These are phyloP conservation scores for Didymella glomerata DNA, from an alignment of 2,329 filamentous ascomycete species.

Conservation along the genomic window DNA sequence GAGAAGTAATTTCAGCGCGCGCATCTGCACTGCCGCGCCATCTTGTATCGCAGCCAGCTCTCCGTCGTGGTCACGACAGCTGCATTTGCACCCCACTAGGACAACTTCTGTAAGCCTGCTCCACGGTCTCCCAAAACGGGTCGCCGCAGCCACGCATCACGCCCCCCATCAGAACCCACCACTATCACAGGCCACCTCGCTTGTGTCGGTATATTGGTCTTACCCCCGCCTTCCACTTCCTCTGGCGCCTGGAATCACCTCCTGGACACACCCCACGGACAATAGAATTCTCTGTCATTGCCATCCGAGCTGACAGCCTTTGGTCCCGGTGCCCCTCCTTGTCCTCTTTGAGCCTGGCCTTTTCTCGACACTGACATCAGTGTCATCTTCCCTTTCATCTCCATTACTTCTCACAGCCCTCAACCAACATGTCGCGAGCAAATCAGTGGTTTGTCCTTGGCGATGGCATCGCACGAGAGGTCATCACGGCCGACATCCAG, in stretches of 20 bases:
- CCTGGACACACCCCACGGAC: slow-evolving; percentile 27
- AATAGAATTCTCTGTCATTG: slow-evolving; percentile 34
- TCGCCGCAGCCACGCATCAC: slow-evolving; percentile 45
- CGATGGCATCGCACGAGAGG: slow-evolving; percentile 61
- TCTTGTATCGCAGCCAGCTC: slow-evolving; percentile 34
- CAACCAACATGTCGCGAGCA: slow-evolving; percentile 46
- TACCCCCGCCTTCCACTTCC: slow-evolving; percentile 43
- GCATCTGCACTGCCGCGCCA: slow-evolving; percentile 25
- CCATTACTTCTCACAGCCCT: slow-evolving; percentile 30
- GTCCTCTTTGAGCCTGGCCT: slow-evolving; percentile 46
- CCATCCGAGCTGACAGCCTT: slow-evolving; percentile 40
- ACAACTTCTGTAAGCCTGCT: slow-evolving; percentile 30
- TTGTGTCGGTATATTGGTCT: slow-evolving; percentile 51
- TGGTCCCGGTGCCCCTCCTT: slow-evolving; percentile 44
- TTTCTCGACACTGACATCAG: slow-evolving; percentile 48
- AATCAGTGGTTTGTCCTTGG: slow-evolving; percentile 61
- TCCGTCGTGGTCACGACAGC: slow-evolving; percentile 31
- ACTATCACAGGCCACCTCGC: slow-evolving; percentile 36
- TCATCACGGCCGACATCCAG: slow-evolving; percentile 63
- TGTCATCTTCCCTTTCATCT: slow-evolving; percentile 45
- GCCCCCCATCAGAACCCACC: slow-evolving; percentile 19
- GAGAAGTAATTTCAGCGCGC: slow-evolving; percentile 20
- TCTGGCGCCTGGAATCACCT: slow-evolving; percentile 36
- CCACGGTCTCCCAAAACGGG: slow-evolving; percentile 37
- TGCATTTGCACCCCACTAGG: slow-evolving; percentile 25